Base-by-base conservation (phyloP, 2,329 filamentous ascomycete species). In the Alternaria incomplexa region DNA sequence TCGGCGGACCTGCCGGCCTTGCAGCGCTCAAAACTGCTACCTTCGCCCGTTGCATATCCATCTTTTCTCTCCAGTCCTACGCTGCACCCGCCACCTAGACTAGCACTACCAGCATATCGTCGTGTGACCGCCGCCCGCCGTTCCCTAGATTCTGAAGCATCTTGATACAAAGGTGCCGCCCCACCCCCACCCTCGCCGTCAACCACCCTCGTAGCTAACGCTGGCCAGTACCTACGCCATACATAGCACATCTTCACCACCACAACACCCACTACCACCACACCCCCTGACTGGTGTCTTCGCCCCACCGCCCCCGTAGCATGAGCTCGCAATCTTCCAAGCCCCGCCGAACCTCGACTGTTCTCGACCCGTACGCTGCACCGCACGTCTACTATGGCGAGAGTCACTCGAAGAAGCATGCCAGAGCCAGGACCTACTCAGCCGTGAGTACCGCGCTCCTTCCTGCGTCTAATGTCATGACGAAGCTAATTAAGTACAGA, bases 371-470 rank as follows among this genome's bases (percentile, higher is more conserved):
- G 6, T 86, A 85, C 71, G 86, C 87, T 40, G 81, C 86, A 43
- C 83, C 87, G 9, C 83, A 86, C 64, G 79, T 88, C 66, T 89
- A 89, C 78, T 89, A 89, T 79, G 86, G 87, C 68, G 81, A 85
- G 55, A 82, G 83, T 62, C 81, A 84, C 66, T 67, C 70, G 63
- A 76, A 79, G 64, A 81, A 81, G 71, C 83, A 84, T 73, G 79
- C 81, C 63, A 81, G 85, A 58, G 80, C 80, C 48, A 81, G 87
- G 63, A 86, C 86, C 6, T 86, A 86, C 72, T 88, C 86, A 36
- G 82, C 85, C 63, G 86, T 88, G 80, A 77, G 85, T 77, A 13
- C 55, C 45, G 26, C 43, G 11, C 25, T 10, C 48, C 40, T 28
- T 6, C 30, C 17, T 5, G 13, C 17, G 17, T 3, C 25, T 20